A percentile compares a stretch with the other conserved stretches of the same genome.
These are phyloP conservation scores for Leishmania guyanensis DNA, from an alignment of 208 protist genomes.

Conservation along the genomic window DNA sequence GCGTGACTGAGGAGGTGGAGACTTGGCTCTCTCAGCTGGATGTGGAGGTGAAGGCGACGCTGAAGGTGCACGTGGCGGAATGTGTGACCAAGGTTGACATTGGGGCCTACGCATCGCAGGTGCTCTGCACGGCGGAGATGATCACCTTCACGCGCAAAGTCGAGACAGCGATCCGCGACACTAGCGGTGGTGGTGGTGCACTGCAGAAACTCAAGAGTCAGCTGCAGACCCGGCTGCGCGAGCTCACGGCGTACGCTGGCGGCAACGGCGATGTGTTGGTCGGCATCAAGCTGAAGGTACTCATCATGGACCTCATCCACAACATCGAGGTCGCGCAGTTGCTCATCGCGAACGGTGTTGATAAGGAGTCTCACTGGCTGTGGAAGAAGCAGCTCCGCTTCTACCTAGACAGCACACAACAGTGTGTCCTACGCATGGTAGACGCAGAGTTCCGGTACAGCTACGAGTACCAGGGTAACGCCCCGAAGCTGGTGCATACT, in stretches of 20 bases:
- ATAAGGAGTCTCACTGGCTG: constrained; percentile 90
- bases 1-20: constrained; percentile 95
- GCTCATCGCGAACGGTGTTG: constrained; percentile 79
- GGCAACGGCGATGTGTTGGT: constrained; percentile 89
- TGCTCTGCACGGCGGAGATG: constrained; percentile 94
- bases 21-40: constrained; percentile 94
- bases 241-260: constrained; percentile 81
- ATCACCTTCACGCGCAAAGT: constrained; percentile 93
- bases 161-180: constrained; percentile 88
- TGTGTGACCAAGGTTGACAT: constrained; percentile 90
- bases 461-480: constrained; percentile 99
- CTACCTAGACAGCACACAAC: constrained; percentile 74
- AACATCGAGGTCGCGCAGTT: constrained; percentile 96
- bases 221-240: constrained; percentile 78
- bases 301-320: constrained; percentile 99
- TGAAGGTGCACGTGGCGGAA: constrained; percentile 78
- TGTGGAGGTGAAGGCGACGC: constrained; percentile 92
- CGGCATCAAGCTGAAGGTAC: constrained; percentile 95
- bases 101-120: constrained; percentile 93
- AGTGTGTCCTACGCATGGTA: constrained; percentile 93
- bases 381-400: constrained; percentile 98
- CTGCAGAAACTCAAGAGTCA: constrained; percentile 78
- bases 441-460: constrained; percentile 97
- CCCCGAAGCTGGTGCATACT: constrained; percentile 97
- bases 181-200: constrained; percentile 48